Conservation (phyloP, 768 basidiomycete genomes). For the Mycena galopus region DNA sequence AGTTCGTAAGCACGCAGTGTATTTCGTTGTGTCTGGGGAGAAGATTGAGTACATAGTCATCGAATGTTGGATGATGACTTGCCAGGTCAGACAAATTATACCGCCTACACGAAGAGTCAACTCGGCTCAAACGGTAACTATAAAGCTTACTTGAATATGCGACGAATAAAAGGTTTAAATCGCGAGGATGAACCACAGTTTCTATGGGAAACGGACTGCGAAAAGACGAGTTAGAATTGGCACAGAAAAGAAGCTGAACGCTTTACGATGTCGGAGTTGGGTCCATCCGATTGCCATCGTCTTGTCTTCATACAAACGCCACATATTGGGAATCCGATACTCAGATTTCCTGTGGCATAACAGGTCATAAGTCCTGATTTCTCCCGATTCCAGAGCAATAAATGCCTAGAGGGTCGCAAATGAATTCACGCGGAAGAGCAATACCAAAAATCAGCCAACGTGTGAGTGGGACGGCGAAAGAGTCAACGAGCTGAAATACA, state of each 20-base stretch:
- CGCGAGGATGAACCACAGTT: conserved; percentile 75
- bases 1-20: conserved; percentile 77
- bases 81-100: conserved; percentile 72
- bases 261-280: conserved; percentile 52
- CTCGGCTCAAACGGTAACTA: not conserved
- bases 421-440: conserved; percentile 21
- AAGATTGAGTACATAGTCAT: not conserved
- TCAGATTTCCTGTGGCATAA: conserved; percentile 73
- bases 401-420: conserved; percentile 54
- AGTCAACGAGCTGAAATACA: conserved; percentile 62
- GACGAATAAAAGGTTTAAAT: conserved; percentile 78
- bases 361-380: conserved; percentile 84
- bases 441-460: conserved; percentile 54
- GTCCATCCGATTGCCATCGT: conserved; percentile 54
- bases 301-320: conserved; percentile 79
- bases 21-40: conserved; percentile 58
- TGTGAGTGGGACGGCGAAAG: conserved; percentile 81
- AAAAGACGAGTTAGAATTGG: conserved; percentile 28
- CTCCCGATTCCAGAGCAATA: conserved; percentile 62
- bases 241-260: not conserved
- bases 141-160: conserved; percentile 75
- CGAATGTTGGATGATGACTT: conserved; percentile 28
- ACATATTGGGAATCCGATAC: conserved; percentile 81
- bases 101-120: conserved; percentile 61
- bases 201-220: conserved; percentile 69